Base-by-base conservation (phyloP, 441 rosid genomes). In the Populus hybrid region DNA sequence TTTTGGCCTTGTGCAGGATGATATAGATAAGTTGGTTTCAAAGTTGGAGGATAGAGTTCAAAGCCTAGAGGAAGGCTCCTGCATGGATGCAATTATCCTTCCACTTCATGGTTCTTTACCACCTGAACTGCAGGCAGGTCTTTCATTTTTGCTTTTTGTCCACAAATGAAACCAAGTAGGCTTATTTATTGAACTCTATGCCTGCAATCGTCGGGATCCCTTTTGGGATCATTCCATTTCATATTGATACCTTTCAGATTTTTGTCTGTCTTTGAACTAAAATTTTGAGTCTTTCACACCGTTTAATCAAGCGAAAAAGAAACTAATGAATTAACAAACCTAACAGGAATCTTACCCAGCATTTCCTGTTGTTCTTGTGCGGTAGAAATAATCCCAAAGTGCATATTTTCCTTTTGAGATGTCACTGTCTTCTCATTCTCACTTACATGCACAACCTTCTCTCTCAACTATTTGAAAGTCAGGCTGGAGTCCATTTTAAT, bases 61-160 rank as follows among this genome's bases (percentile, higher is more conserved):
- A 87, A 89, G 90, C 82, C 87, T 97, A 69, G 94, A 91, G 85
- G 97, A 94, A 89, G 99, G 99, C 23, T 93, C 98, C 20, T 94
- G 99, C 83, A 88, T 94, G 98, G 99, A 93, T 86, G 99, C 97
- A 29, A 74, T 94, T 72, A 76, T 92, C 82, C 95, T 91, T 82
- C 99, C 99, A 24, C 98, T 94, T 79, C 99, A 97, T 77, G 99
- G 98, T 81, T 94, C 98, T 69, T 82, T 97, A 90, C 99, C 98
- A 74, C 99, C 99, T 81, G 98, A 97, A 83, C 83, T 89, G 90
- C 98, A 96, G 94, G 98, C 78, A 82, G 78, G 86, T 77, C 36
- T 72, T 21, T 50, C 3, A 9, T 69, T 79, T 76, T 79, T 74
- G 11, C 38, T 23, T 16, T 67, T 45, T 76, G 20, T 20, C 26